Evolutionary conservation across 2,329 filamentous ascomycete species (phyloP).

Genomic region (Paecilomyces sp.): DNA sequence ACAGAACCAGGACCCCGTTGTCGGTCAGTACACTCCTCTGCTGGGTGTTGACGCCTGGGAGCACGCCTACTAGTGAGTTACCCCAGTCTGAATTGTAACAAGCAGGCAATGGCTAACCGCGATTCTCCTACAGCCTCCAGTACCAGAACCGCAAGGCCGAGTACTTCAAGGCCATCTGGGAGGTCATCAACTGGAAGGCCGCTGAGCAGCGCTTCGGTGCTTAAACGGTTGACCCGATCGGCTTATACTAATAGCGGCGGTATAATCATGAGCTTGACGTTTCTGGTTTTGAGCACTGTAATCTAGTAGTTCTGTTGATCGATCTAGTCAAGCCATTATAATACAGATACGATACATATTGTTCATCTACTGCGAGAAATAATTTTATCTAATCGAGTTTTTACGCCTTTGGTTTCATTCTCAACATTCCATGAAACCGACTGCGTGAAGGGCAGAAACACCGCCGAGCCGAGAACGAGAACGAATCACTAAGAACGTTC

Average conservation of each 20-base stretch:
- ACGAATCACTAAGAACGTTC: not conserved
- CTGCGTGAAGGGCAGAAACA: too few species aligned
- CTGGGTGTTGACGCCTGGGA: slow-evolving; percentile 93
- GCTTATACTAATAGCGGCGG: not conserved
- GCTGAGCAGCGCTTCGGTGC: slow-evolving; percentile 64
- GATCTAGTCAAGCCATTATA: not conserved
- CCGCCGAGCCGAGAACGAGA: not conserved
- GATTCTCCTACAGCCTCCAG: slow-evolving; percentile 54
- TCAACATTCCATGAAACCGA: too few species aligned
- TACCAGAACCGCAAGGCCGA: slow-evolving; percentile 97
- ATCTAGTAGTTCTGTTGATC: not conserved
- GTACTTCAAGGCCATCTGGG: slow-evolving; percentile 91
- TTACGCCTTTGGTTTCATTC: too few species aligned
- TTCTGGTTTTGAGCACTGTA: slow-evolving; percentile 1
- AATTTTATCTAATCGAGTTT: too few species aligned
- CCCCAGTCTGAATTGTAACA: not conserved
- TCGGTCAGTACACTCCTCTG: slow-evolving; percentile 73
- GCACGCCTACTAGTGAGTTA: slow-evolving; percentile 76
- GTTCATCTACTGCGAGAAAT: not conserved
- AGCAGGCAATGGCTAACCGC: slow-evolving; percentile 4
- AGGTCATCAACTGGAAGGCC: slow-evolving; percentile 92
- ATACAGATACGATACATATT: not conserved
- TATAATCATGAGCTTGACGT: slow-evolving; percentile 1
- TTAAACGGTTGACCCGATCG: not conserved
- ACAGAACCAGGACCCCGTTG: slow-evolving; percentile 78